Base-by-base conservation (phyloP, 108 stramenopile species). In the Nitzschia sp. region DNA sequence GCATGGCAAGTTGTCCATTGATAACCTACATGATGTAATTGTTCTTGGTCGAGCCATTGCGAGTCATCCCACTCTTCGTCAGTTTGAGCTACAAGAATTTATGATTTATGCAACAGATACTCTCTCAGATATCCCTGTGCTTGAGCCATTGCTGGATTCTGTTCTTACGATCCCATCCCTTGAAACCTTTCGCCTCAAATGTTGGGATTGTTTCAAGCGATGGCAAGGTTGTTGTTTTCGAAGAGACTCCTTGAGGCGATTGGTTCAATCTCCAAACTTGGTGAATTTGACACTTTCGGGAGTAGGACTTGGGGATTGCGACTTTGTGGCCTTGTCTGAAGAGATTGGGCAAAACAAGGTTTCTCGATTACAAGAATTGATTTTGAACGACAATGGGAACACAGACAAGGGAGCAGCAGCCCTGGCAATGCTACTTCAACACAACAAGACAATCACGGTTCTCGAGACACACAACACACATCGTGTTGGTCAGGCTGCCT, bases 311-410 rank as follows among this genome's bases (percentile, higher is more conserved):
- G 22, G 24, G n/a, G 68, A 69, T 58, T 43, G 58, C 38, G 57
- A 69, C 25, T 69, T 69, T 26, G 20, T 37, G 14, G 15, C 46
- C 3, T 7, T 69, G 39, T 43, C 68, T 14, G 24, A 51, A 42
- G 68, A 69, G 34, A 6, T 69, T 10, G 21, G 26, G 39, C 29
- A 20, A 5, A 67, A 56, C 12, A 15, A 40, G 15, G 12, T 6
- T 7, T 42, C 67, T 37, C 57, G 57, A 21, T 42, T 69, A 38
- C 25, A 22, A 25, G 57, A 69, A 40, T 34, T 69, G 11, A 50
- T 69, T 21, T 40, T 69, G 7, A 69, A 69, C 34, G 26, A 37
- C 14, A 69, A 69, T 46, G 21, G 34, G 12, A 69, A 69, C 48
- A 59, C 46, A 8, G 57, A 69, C 14, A 10, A 19, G 9, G 68